A percentile compares a stretch with the other conserved stretches of the same genome.
These are phyloP conservation scores for Hymenoscyphus occultus DNA, from an alignment of 2,329 filamentous ascomycete species.

Conservation along the genomic window DNA sequence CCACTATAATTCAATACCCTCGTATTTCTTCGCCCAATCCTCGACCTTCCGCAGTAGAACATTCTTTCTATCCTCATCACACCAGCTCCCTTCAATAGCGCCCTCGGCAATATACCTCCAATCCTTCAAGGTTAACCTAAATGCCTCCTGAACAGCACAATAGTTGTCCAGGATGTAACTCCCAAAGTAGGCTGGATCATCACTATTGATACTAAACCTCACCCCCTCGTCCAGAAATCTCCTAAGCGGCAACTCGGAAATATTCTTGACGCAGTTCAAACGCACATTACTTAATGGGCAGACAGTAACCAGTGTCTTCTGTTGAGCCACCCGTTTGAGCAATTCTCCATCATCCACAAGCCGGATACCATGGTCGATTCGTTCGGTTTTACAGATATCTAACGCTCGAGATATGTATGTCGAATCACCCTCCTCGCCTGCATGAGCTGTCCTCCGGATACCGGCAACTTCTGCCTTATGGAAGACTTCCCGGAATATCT, in stretches of 20 bases:
- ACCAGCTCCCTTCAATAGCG: conserved; percentile 69
- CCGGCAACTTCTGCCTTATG: conserved; percentile 49
- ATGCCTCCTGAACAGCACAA: conserved; percentile 71
- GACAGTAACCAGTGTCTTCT: conserved; percentile 62
- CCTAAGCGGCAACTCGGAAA: conserved; percentile 45
- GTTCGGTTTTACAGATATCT: conserved; percentile 56
- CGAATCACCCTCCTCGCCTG: conserved; percentile 70
- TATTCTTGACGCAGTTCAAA: conserved; percentile 44
- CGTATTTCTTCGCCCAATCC: conserved; percentile 34
- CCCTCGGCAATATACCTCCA: conserved; percentile 63
- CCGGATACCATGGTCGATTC: conserved; percentile 74
- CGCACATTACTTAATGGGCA: conserved; percentile 73
- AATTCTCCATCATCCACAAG: conserved; percentile 59
- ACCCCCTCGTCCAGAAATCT: conserved; percentile 44
- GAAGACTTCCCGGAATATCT: conserved; percentile 62
- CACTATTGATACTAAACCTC: conserved; percentile 47
- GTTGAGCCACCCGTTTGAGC: conserved; percentile 54
- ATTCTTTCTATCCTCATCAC: conserved; percentile 58
- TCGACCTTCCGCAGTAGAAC: conserved; percentile 51
- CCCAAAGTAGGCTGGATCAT: conserved; percentile 59
- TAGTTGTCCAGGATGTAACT: conserved; percentile 75
- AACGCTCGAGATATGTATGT: conserved; percentile 64
- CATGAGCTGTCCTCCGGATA: conserved; percentile 67
- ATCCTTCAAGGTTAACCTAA: conserved; percentile 58
- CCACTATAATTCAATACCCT: conserved; percentile 7